phyloP scores from a whole-genome alignment of 495 filamentous ascomycete genomes.

The Saxophila tyrrhenica region DNA sequence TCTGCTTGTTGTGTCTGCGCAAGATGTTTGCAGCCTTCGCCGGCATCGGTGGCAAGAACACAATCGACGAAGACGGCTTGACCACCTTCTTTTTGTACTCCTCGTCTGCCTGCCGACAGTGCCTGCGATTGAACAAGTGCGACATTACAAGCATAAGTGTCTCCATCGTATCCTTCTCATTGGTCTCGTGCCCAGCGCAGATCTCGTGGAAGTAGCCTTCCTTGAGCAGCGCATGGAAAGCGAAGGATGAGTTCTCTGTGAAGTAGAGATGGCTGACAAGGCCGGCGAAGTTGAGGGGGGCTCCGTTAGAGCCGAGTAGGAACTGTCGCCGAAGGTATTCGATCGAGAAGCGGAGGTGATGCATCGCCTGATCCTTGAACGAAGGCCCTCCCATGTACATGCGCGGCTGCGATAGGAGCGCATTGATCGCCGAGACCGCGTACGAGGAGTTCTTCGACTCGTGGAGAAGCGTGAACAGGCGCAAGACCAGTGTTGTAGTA shows the following conservation, averaged over 20 bases:
- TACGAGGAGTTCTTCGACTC: slow-evolving; percentile 49
- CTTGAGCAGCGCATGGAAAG: slow-evolving; percentile 60
- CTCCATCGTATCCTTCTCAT: slow-evolving; percentile 31
- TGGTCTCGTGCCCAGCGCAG: slow-evolving; percentile 39
- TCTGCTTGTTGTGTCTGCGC: slow-evolving; percentile 48
- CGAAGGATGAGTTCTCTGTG: slow-evolving; percentile 59
- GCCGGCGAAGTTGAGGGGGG: slow-evolving; percentile 58
- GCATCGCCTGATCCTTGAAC: slow-evolving; percentile 52
- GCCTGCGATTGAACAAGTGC: slow-evolving; percentile 53
- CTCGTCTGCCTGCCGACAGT: slow-evolving; percentile 32
- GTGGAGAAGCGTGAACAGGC: slow-evolving; percentile 54
- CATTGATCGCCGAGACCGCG: slow-evolving; percentile 49
- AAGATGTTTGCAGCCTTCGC: slow-evolving; percentile 42
- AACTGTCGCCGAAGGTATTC: slow-evolving; percentile 62
- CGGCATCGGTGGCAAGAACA: slow-evolving; percentile 54
- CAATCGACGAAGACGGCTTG: slow-evolving; percentile 45
- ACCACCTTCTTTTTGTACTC: slow-evolving; percentile 36
- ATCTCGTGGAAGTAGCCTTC: slow-evolving; percentile 56
- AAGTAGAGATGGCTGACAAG: slow-evolving; percentile 59
- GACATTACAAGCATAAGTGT: slow-evolving; percentile 53
- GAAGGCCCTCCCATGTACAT: slow-evolving; percentile 55
- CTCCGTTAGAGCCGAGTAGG: slow-evolving; percentile 47
- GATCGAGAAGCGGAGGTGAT: slow-evolving; percentile 69
- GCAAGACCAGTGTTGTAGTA: slow-evolving; percentile 58
- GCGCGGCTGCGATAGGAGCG: slow-evolving; percentile 55